Evolutionary conservation across 441 rosid genomes (phyloP), one percentile per base, ranked within the genome.

Genomic region (Hura crepitans): DNA sequence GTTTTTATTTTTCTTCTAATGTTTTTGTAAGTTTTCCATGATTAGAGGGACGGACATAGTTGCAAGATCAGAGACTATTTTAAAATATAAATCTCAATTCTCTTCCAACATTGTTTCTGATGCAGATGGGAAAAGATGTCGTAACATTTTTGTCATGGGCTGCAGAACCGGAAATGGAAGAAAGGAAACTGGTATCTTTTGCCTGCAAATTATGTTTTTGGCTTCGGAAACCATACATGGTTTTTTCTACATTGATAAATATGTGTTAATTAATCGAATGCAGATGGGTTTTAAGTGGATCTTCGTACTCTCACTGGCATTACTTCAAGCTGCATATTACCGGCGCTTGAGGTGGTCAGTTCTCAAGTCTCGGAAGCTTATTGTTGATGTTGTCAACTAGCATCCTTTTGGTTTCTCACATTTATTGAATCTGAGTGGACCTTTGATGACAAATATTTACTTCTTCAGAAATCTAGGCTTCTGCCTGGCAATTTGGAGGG

Each of bases 261-360:
- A 62, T 13, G 6, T 11, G 12, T 49, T 39, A 18, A 18, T 27
- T 37, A 69, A 7, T 12, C 31, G 51, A 12, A 42, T 84, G 83
- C 87, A 96, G 99, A 96, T 96, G 99, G 99, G 99, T 61, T 96
- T 93, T 78, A 96, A 96, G 79, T 93, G 99, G 99, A 96, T 96
- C 75, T 93, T 93, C 61, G 86, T 96, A 79, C 87, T 96, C 9
- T 91, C 98, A 23, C 72, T 96, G 73, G 99, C 98, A n/a, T 72
- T 96, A 57, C 96, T 96, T 80, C 99, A 93, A 81, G 97, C 97
- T 63, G 98, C 78, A 12, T 96, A 91, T 59, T 89, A 90, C 77
- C 82, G 98, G 78, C 89, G 99, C 30, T 70, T 93, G 89, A 96
- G 43, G 85, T 93, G 98, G 99, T 93, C 99, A 2, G 84, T 91